These are phyloP conservation scores for Phlyctochytrium planicorne DNA, from an alignment of 192 early-diverging fungal genomes.

Conservation along the genomic window DNA sequence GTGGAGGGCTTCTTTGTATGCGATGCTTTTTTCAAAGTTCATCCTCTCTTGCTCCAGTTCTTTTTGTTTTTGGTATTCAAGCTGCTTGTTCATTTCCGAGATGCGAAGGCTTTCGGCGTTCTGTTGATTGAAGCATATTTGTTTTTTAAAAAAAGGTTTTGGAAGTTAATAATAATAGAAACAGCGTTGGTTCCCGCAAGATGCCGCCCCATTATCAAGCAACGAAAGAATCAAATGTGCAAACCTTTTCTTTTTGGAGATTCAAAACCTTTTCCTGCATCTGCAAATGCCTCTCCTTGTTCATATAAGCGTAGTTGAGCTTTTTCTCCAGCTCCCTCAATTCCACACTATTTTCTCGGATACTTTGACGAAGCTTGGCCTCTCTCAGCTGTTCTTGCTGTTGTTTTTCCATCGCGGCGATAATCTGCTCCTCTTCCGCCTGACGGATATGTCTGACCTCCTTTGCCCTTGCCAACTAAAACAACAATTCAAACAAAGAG, in stretches of 20 bases:
- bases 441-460: slow-evolving; percentile 23
- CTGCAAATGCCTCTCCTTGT: slow-evolving; percentile 58
- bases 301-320: slow-evolving; percentile 64
- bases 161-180: background rate
- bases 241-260: slow-evolving; percentile 27
- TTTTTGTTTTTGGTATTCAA: slow-evolving; percentile 34
- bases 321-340: slow-evolving; percentile 59
- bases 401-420: slow-evolving; percentile 31
- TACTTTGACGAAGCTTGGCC: slow-evolving; percentile 52
- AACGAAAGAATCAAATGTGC: background rate
- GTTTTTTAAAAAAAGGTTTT: background rate
- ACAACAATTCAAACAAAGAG: no score
- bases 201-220: background rate
- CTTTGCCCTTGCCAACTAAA: slow-evolving; percentile 14
- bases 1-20: slow-evolving; percentile 49
- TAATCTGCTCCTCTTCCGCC: slow-evolving; percentile 37
- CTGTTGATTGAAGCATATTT: slow-evolving; percentile 6
- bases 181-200: slow-evolving; percentile 4
- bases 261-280: slow-evolving; percentile 49
- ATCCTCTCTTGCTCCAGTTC: slow-evolving; percentile 42
- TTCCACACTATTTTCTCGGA: slow-evolving; percentile 56
- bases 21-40: slow-evolving; percentile 34
- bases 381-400: slow-evolving; percentile 41
- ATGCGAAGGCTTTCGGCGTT: slow-evolving; percentile 29
- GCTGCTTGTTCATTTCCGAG: slow-evolving; percentile 38